phyloP scores from a whole-genome alignment of 192 early-diverging fungal genomes.

The Entrophospora sp. region DNA sequence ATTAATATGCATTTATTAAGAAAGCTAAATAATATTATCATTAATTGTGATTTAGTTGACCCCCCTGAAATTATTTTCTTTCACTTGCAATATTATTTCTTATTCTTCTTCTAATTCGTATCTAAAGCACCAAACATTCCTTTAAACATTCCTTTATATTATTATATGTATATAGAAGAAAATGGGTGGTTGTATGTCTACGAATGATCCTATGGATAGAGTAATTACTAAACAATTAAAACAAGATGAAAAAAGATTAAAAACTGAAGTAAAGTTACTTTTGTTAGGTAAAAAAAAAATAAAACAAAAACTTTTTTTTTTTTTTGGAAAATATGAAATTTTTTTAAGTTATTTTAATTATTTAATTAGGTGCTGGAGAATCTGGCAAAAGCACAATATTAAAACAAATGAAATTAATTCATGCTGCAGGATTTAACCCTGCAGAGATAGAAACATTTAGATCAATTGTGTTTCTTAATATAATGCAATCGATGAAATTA shows the following conservation, averaged over 20 bases:
- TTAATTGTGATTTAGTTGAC: too few relatives aligned
- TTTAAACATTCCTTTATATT: too few relatives aligned
- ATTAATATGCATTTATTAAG: too few relatives aligned
- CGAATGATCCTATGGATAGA: background rate
- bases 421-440: constrained; percentile 82
- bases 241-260: background rate
- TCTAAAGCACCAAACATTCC: too few relatives aligned
- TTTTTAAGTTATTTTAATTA: background rate
- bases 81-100: too few relatives aligned
- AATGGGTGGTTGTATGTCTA: constrained; percentile 2
- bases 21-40: too few relatives aligned
- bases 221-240: background rate
- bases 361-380: constrained; percentile 76
- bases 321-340: background rate
- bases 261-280: constrained; percentile 8
- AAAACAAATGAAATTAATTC: constrained; percentile 98
- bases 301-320: background rate
- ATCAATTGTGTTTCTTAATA: constrained; percentile 93
- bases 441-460: constrained; percentile 88
- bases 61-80: too few relatives aligned
- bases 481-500: constrained; percentile 89
- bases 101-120: too few relatives aligned
- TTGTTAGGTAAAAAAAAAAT: background rate
- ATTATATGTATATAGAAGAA: background rate
- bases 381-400: constrained; percentile 96